These are phyloP conservation scores for Nannochloropsis granulata DNA, from an alignment of 108 stramenopile genomes.

Conservation along the genomic window DNA sequence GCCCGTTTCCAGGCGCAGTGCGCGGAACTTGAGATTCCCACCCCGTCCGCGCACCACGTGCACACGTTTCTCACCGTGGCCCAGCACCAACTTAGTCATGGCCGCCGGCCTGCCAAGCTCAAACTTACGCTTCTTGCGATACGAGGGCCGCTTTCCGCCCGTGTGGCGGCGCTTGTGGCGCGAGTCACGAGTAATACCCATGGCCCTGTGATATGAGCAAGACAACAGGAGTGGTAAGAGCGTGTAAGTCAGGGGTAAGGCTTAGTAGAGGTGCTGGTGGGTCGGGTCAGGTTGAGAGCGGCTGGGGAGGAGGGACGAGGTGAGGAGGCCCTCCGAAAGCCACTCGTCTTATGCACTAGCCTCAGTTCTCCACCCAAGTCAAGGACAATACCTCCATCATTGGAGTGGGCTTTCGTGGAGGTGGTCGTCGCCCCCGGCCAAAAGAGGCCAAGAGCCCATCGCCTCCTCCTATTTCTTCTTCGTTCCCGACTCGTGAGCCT, in stretches of 20 bases:
- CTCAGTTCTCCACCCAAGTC: too few relatives aligned
- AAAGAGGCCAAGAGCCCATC: too few relatives aligned
- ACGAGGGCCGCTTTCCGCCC: conserved; percentile 86
- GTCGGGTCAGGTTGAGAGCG: neutral
- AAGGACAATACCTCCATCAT: too few relatives aligned
- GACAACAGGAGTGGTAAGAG: neutral
- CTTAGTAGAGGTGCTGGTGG: neutral
- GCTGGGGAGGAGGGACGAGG: neutral
- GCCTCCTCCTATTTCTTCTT: too few relatives aligned
- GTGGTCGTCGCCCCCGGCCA: too few relatives aligned
- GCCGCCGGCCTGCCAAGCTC: conserved; percentile 90
- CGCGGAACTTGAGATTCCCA: conserved; percentile 93
- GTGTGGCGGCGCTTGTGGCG: conserved; percentile 98
- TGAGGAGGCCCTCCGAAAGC: neutral
- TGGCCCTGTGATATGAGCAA: neutral
- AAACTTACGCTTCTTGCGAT: conserved; percentile 99
- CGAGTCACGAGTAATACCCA: conserved; percentile 96
- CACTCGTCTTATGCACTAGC: too few relatives aligned
- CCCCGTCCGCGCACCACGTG: conserved; percentile 78
- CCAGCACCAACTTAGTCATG: conserved; percentile 76
- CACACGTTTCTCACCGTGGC: conserved; percentile 68
- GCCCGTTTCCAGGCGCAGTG: conserved; percentile 81
- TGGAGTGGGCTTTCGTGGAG: too few relatives aligned
- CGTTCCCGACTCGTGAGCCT: too few relatives aligned
- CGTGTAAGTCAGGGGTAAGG: neutral